These are phyloP conservation scores for Pouteria glomerata DNA, from an alignment of 148 eudicot genomes.

Conservation along the genomic window DNA sequence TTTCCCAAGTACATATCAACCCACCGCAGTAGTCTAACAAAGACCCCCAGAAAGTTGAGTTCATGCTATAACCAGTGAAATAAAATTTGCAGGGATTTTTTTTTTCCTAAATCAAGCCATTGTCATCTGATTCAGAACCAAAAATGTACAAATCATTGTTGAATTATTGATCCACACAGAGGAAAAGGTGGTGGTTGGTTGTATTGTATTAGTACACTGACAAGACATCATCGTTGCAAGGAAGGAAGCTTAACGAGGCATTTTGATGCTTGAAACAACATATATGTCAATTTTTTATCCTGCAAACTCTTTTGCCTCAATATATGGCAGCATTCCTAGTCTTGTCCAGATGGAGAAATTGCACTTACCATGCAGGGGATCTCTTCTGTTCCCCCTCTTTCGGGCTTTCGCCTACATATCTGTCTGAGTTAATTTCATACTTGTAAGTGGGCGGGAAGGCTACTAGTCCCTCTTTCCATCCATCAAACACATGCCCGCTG, in stretches of 20 bases:
- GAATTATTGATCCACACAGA: too few relatives aligned
- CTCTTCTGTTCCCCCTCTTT: slow-evolving; percentile 89
- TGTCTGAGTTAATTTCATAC: slow-evolving; percentile 65
- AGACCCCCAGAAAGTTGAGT: not conserved
- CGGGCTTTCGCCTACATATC: slow-evolving; percentile 71
- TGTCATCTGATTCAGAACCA: too few relatives aligned
- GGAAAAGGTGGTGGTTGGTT: too few relatives aligned
- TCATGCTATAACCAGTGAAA: not conserved
- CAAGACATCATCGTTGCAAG: too few relatives aligned
- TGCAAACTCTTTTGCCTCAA: not conserved
- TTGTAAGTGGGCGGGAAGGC: slow-evolving; percentile 88
- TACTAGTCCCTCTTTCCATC: slow-evolving; percentile 82
- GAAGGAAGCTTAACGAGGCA: too few relatives aligned
- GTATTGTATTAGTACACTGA: too few relatives aligned
- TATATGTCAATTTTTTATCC: too few relatives aligned
- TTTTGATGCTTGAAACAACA: too few relatives aligned
- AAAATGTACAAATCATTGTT: too few relatives aligned
- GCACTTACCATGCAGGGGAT: slow-evolving; percentile 89
- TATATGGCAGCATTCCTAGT: not conserved
- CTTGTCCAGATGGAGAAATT: not conserved
- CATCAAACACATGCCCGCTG: slow-evolving; percentile 64
- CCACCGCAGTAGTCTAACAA: not conserved
- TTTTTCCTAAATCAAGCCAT: too few relatives aligned
- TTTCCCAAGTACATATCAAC: not conserved
- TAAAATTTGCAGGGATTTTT: too few relatives aligned